Percentiles rank a stretch among this genome's conserved stretches.
Conservation (phyloP, 1,139 yeast genomes). For the Yamadazyma diospyri region DNA sequence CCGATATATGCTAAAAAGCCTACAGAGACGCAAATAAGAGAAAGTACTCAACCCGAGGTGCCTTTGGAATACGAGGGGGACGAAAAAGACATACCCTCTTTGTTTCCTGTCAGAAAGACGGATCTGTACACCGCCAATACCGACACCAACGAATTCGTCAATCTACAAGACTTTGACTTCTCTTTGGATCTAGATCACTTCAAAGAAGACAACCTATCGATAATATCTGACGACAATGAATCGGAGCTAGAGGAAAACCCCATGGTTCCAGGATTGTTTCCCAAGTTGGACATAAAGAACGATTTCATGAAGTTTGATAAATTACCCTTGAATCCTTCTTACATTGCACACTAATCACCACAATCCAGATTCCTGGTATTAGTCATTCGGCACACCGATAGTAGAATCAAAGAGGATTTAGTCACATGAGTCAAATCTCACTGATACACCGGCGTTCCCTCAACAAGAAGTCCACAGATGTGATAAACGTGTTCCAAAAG, state of each 20-base stretch:
- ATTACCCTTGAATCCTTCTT: slow-evolving; percentile 31
- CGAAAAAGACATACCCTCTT: no score
- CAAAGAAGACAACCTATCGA: not conserved
- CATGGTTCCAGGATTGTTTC: slow-evolving; percentile 37
- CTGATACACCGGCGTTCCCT: no score
- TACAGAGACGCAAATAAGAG: not conserved
- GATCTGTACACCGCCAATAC: not conserved
- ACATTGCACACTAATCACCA: slow-evolving; percentile 10
- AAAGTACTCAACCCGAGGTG: not conserved
- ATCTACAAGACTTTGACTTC: slow-evolving; percentile 9
- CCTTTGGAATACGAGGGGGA: no score
- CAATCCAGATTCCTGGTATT: no score
- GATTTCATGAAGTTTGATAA: slow-evolving; percentile 19
- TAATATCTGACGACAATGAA: not conserved
- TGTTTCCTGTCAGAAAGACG: no score
- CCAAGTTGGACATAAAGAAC: slow-evolving; percentile 28
- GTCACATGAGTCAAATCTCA: no score
- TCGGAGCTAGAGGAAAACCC: slow-evolving; percentile 13
- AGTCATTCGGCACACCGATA: no score
- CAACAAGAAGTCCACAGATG: no score
- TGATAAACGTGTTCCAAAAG: no score
- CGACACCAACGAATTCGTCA: slow-evolving; percentile 9
- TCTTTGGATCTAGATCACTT: slow-evolving; percentile 5
- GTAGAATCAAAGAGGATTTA: no score
- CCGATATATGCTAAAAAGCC: no score